Evolutionary conservation across 2,329 filamentous ascomycete genomes (phyloP), one percentile per base, ranked within the genome.

Genomic region (Ophiostoma pallidulum): DNA sequence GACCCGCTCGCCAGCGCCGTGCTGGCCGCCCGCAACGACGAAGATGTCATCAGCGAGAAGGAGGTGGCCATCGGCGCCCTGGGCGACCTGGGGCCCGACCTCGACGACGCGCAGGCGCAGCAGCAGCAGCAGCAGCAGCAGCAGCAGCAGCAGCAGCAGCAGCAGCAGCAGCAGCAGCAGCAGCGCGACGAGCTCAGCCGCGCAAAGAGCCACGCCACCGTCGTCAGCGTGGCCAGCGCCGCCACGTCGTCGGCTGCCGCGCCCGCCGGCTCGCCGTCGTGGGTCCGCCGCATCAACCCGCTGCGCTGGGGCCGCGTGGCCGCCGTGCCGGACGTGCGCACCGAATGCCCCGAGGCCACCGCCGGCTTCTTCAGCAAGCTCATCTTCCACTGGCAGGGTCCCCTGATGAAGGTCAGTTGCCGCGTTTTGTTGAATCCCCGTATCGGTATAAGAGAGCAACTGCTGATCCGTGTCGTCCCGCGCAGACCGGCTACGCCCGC

Each of bases 341-440:
- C 56, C 7, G 62, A 71, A 0, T 89, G 79, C 6, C 77, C 75
- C 52, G 90, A 96, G 66, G 73, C 87, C 60, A 72, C 69, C 4
- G 90, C 90, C 5, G 69, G 75, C 2, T 82, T 89, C 59, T 75
- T 92, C 53, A 94, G 86, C 66, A 62, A 73, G 48, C 62, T 94
- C 19, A 84, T 83, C 4, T 97, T 95, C 60, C 79, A 88, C 62
- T 97, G 91, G 91, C 91, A 96, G 74, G 80, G 80, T 1, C 82
- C 87, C 1, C 61, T 97, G 47, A 97, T 97, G 90, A 73, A 67
- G 53, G 82, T 84, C 64, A 67, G 77, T 69, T 8, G 20, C 10
- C 9, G 3, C 12, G 4, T 36, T 13, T 12, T 36, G 24, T 22
- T 5, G 8, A 4, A 14, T 12, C 19, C 12, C 4, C 18, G 4